Evolutionary conservation across 305 asterid genomes (phyloP).

Genomic region (Rubia balearica): DNA sequence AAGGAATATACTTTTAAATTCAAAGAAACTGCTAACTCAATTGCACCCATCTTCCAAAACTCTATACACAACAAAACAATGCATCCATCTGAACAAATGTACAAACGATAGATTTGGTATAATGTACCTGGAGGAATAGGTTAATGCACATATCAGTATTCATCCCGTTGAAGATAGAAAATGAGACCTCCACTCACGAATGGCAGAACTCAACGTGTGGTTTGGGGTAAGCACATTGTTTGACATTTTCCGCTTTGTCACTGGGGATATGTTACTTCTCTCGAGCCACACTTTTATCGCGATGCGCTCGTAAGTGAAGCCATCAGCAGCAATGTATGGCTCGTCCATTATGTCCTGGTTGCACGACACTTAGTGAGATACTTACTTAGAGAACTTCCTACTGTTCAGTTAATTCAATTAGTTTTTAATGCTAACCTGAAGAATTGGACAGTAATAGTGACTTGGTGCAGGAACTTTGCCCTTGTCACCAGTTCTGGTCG

Average conservation of each 20-base stretch:
- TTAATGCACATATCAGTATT: conserved; percentile 3
- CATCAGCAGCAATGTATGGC: conserved; percentile 84
- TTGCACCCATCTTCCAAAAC: not conserved
- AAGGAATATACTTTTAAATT: no score
- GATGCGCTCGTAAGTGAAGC: conserved; percentile 74
- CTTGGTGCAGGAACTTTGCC: conserved; percentile 37
- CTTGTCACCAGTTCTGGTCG: conserved; percentile 22
- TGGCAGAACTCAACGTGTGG: conserved; percentile 55
- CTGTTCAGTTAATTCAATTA: not conserved
- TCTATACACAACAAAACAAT: not conserved
- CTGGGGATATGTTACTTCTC: conserved; percentile 54
- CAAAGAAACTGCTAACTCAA: not conserved
- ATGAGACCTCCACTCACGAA: conserved; percentile 54
- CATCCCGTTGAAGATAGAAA: conserved; percentile 4
- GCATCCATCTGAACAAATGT: not conserved
- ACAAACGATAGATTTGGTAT: not conserved
- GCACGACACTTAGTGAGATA: conserved; percentile 20
- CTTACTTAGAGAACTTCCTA: not conserved
- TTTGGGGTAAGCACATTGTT: conserved; percentile 65
- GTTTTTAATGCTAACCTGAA: conserved; percentile 43
- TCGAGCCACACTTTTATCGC: conserved; percentile 72
- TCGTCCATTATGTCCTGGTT: conserved; percentile 81
- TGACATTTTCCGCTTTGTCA: conserved; percentile 47
- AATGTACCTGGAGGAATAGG: not conserved
- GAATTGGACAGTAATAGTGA: conserved; percentile 81